Percentiles rank a stretch among this genome's conserved stretches.
These are phyloP conservation scores for Candida tunisiensis DNA, from an alignment of 1,139 yeast species.

Conservation along the genomic window DNA sequence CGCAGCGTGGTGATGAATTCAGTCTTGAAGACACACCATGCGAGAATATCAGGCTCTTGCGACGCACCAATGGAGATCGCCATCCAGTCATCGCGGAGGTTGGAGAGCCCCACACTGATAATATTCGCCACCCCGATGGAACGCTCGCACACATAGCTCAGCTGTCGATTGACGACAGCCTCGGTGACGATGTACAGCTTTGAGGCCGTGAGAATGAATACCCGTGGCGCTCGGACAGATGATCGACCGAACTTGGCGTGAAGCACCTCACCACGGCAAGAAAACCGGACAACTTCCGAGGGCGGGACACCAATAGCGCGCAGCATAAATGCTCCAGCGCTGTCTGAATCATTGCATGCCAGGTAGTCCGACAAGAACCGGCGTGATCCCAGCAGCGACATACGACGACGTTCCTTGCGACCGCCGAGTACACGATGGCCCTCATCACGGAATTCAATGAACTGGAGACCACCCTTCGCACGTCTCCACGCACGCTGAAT, in stretches of 20 bases:
- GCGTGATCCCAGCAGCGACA: slow-evolving; percentile 78
- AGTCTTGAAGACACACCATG: slow-evolving; percentile 75
- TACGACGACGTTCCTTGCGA: slow-evolving; percentile 77
- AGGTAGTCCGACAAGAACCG: slow-evolving; percentile 92
- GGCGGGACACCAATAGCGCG: slow-evolving; percentile 41
- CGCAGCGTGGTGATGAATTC: slow-evolving; percentile 71
- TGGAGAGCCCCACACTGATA: slow-evolving; percentile 50
- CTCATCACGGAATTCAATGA: slow-evolving; percentile 57
- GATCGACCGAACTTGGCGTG: slow-evolving; percentile 87
- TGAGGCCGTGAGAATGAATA: slow-evolving; percentile 48
- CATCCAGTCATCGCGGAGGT: slow-evolving; percentile 84
- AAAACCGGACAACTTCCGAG: slow-evolving; percentile 55
- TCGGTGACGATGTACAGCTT: slow-evolving; percentile 58
- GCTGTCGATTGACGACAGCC: slow-evolving; percentile 52
- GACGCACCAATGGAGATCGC: slow-evolving; percentile 40
- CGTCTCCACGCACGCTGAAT: slow-evolving; percentile 81
- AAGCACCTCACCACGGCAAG: slow-evolving; percentile 65
- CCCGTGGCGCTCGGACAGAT: slow-evolving; percentile 59
- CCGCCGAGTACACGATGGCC: slow-evolving; percentile 58
- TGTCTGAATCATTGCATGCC: slow-evolving; percentile 59
- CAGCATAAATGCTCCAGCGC: slow-evolving; percentile 48
- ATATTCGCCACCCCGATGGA: slow-evolving; percentile 45
- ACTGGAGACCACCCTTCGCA: slow-evolving; percentile 35
- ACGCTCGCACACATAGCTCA: slow-evolving; percentile 49
- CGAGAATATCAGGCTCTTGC: slow-evolving; percentile 59